Conservation (phyloP, 371 early-diverging fungal genomes). For the Mucor plumbeus region DNA sequence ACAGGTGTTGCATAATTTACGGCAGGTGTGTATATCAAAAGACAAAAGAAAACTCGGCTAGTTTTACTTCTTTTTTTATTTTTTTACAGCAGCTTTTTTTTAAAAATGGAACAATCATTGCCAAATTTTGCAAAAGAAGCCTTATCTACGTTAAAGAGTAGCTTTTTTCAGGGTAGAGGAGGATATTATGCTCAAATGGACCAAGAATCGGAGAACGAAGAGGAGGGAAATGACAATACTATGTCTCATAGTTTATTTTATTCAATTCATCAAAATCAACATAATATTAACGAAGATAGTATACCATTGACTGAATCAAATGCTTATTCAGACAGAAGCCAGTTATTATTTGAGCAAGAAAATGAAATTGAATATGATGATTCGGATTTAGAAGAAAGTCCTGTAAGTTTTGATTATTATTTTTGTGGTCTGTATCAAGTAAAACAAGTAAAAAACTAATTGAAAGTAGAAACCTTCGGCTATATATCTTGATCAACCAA, state of each 20-base stretch:
- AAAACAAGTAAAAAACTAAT: neutral
- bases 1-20: constrained; percentile 18
- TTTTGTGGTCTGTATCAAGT: neutral
- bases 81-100: neutral
- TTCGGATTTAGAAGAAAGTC: constrained; percentile 23
- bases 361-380: constrained; percentile 11
- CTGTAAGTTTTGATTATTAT: neutral
- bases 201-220: constrained; percentile 49
- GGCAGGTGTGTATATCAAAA: neutral
- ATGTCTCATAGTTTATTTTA: constrained; percentile 48
- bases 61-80: constrained; percentile 6
- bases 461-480: constrained; percentile 56
- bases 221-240: constrained; percentile 28
- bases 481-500: constrained; percentile 60
- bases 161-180: constrained; percentile 32
- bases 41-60: constrained; percentile 1
- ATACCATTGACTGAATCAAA: constrained; percentile 51
- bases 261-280: constrained; percentile 39
- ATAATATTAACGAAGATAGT: constrained; percentile 39
- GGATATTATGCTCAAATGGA: constrained; percentile 50
- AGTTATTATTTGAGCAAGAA: constrained; percentile 44
- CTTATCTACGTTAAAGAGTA: constrained; percentile 32
- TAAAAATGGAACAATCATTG: constrained; percentile 36
- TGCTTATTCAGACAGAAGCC: constrained; percentile 53
- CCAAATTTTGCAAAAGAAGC: constrained; percentile 33